Evolutionary conservation across 106 monocot genomes (phyloP).

Genomic region (Allium sativum): DNA sequence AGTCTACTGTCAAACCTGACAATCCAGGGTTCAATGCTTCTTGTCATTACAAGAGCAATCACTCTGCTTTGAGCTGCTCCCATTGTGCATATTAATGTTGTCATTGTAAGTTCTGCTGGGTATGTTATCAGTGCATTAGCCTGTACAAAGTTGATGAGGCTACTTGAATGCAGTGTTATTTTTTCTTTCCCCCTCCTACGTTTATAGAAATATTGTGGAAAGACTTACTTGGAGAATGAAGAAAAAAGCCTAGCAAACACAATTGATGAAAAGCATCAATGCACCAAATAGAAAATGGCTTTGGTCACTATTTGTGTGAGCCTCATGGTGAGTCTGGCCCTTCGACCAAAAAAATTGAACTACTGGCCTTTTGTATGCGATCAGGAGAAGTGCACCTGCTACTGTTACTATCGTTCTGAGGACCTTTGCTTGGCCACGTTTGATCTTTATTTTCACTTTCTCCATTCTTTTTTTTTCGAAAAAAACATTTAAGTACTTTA

Average conservation of each 20-base stretch:
- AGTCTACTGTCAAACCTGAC: conserved; percentile 12
- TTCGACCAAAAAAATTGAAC: conserved; percentile 44
- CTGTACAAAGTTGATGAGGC: neutral
- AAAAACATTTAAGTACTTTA: no score
- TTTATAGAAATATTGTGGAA: neutral
- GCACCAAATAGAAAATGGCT: neutral
- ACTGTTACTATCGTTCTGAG: conserved; percentile 56
- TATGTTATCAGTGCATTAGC: conserved; percentile 10
- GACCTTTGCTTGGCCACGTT: conserved; percentile 53
- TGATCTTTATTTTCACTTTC: conserved; percentile 31
- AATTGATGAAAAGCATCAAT: neutral
- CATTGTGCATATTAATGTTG: conserved; percentile 7
- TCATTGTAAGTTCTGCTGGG: conserved; percentile 13
- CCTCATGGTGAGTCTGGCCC: conserved; percentile 8
- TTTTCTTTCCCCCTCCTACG: neutral
- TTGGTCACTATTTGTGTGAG: neutral
- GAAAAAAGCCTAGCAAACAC: conserved; percentile 5
- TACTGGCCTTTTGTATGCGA: conserved; percentile 57
- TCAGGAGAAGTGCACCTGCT: conserved; percentile 57
- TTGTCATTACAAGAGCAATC: conserved; percentile 1
- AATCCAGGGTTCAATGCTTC: conserved; percentile 1
- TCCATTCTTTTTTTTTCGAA: conserved; percentile 46
- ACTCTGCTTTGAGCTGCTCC: conserved; percentile 1
- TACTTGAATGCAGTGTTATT: neutral
- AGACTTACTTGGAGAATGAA: conserved; percentile 6